Base-by-base conservation (phyloP, 75 land plant genomes). In the Pseudotsuga menziesii region DNA sequence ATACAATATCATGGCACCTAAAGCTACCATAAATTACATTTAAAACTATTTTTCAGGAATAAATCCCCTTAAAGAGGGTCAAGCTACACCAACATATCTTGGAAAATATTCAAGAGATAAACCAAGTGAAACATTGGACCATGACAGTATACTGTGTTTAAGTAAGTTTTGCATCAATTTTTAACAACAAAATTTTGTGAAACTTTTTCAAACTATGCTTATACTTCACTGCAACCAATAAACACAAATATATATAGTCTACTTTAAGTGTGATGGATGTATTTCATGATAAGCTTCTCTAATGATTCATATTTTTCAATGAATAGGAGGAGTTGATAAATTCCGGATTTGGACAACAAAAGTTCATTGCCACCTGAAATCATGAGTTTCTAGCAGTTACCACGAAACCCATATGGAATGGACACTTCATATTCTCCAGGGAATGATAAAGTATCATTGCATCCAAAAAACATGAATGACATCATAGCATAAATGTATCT, bases 391-490 rank as follows among this genome's bases (percentile, higher is more conserved):
- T 1, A 29, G 1, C 0, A 29, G 32, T 29, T 29, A 29, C 0
- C 32, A 0, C 32, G 32, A 29, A 29, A 29, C 32, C 1, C 32
- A 29, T 29, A 1, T 29, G 1, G 32, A 29, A 29, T 62, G 72
- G 88, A 76, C 97, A 94, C 48, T 90, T 91, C 66, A 73, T 86
- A 84, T 93, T 92, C 41, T 80, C 80, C 32, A 94, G 92, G 5
- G 98, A 93, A 57, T 92, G 94, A 67, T 93, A 94, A 11, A 96
- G 88, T 77, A 96, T 91, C 23, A 96, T 94, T 96, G 87, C 67
- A 77, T 80, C 5, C 44, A 79, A 74, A 69, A 71, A 1, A 57
- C 82, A 58, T 15, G 25, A 35, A 48, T 48, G 54, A 48, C 9
- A 48, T 48, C 9, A 11, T 12, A 48, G 12, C 54, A 48, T 9